Conservation (phyloP, 768 basidiomycete genomes). For the Naematelia aurantialba region DNA sequence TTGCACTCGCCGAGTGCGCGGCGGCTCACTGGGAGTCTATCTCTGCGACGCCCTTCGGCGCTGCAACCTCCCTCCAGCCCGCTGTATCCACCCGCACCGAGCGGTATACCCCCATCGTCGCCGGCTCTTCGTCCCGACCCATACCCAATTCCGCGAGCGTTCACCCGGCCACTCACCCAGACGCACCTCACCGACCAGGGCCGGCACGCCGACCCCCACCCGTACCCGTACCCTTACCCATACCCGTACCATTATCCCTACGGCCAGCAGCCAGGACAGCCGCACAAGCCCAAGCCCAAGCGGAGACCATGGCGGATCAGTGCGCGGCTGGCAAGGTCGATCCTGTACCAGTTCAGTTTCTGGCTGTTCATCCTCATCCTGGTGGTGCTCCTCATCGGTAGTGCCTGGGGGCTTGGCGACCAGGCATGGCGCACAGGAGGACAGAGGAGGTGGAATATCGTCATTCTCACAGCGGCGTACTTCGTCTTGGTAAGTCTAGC, state of each 20-base stretch:
- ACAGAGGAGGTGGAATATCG: constrained; percentile 42
- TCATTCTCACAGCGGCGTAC: constrained; percentile 41
- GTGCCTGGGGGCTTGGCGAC: constrained; percentile 36
- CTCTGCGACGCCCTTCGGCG: not conserved
- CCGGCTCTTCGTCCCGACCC: no score
- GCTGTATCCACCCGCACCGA: not conserved
- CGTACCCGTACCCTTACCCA: no score
- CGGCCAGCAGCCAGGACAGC: no score
- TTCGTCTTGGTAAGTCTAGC: constrained; percentile 39
- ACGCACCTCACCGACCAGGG: not conserved
- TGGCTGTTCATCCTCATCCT: constrained; percentile 31
- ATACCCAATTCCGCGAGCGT: no score
- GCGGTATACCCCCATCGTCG: not conserved
- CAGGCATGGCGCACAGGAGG: constrained; percentile 30
- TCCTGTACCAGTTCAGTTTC: constrained; percentile 42
- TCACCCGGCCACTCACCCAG: not conserved
- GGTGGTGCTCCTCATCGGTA: constrained; percentile 25
- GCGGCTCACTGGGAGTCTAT: no score
- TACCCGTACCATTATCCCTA: no score
- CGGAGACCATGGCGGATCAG: not conserved
- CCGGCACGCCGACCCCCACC: no score
- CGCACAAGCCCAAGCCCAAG: not conserved
- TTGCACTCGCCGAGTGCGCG: no score
- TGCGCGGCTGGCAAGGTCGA: constrained; percentile 7
- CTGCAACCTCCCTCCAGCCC: not conserved